A percentile compares a stretch with the other conserved stretches of the same genome.
phyloP scores from a whole-genome alignment of 2,329 filamentous ascomycete genomes.

The Botrytis sinoallii region DNA sequence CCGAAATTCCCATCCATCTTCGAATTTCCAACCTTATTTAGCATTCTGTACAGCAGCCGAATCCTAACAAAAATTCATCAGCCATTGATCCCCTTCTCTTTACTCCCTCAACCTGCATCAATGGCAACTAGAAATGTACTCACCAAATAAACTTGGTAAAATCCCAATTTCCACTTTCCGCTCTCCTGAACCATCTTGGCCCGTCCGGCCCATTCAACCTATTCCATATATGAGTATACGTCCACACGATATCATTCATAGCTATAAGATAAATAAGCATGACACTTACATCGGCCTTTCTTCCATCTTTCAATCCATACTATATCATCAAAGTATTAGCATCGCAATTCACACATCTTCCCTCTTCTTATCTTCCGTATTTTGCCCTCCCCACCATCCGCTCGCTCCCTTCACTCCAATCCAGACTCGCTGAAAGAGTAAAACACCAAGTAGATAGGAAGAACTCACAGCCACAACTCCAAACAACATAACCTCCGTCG shows the following conservation, averaged over 20 bases:
- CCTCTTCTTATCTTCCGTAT: not conserved
- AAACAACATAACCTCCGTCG: conserved; percentile 52
- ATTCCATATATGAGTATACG: conserved; percentile 9
- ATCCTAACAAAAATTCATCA: conserved; percentile 3
- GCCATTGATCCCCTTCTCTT: not conserved
- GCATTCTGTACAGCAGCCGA: conserved; percentile 18
- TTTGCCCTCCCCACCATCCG: not conserved
- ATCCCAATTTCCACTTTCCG: conserved; percentile 33
- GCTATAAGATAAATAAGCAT: not conserved
- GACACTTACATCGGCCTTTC: conserved; percentile 27
- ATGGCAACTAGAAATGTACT: not conserved
- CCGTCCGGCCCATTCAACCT: conserved; percentile 34
- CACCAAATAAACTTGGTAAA: conserved; percentile 35
- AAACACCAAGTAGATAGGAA: not conserved
- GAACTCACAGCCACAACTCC: conserved; percentile 44
- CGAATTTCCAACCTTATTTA: not conserved
- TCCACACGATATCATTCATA: not conserved
- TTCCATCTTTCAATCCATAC: conserved; percentile 51
- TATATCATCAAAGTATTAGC: not conserved
- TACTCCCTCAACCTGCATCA: not conserved
- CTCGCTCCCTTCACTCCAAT: not conserved
- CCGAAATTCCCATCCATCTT: too few relatives aligned
- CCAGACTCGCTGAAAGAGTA: not conserved
- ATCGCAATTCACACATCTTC: not conserved
- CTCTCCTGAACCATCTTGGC: conserved; percentile 31